Evolutionary conservation across 257 asterid genomes (phyloP), one percentile per base, ranked within the genome.

Genomic region (Petunia secreta): DNA sequence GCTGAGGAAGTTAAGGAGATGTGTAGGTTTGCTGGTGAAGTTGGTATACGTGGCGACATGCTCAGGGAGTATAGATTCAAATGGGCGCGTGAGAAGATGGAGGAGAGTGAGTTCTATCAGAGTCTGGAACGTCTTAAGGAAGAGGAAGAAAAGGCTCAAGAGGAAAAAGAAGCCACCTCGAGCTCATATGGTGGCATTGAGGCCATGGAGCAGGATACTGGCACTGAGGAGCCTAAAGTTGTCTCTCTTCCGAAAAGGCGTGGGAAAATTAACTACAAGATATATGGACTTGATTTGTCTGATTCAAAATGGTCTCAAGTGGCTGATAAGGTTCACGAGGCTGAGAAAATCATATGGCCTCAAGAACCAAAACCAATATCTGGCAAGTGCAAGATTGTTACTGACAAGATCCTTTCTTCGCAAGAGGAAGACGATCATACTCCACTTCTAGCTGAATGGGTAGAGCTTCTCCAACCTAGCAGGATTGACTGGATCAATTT

Each of bases 11-110:
- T 95, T 39, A 93, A 93, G 87, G 94, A 91, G 83, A 91, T 87
- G 99, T 90, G 85, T 76, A 85, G 97, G 77, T 92, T 96, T 89
- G 97, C 99, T 34, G 95, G 96, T 78, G 94, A 95, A 86, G 87
- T 92, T 5, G 99, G 99, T 80, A 89, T 96, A 77, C 93, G 95
- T 0, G 99, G 98, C 48, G 97, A 96, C 79, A 87, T 94, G 97
- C 87, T 96, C 53, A 87, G 99, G 83, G 99, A 96, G 87, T 89
- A 93, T 9, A 87, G 99, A 82, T 96, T 93, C 83, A 96, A 94
- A 86, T 96, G 98, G 99, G 98, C 97, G 6, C 90, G 96, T 1
- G 91, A 95, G 76, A 89, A 92, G 71, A 93, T 95, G 98, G 98
- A 92, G 82, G 94, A 93, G 80, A 89, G 89, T 81, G 97, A 93